Evolutionary conservation across 345 rosid species (phyloP).

Genomic region (Psidium friedrichsthalianum): DNA sequence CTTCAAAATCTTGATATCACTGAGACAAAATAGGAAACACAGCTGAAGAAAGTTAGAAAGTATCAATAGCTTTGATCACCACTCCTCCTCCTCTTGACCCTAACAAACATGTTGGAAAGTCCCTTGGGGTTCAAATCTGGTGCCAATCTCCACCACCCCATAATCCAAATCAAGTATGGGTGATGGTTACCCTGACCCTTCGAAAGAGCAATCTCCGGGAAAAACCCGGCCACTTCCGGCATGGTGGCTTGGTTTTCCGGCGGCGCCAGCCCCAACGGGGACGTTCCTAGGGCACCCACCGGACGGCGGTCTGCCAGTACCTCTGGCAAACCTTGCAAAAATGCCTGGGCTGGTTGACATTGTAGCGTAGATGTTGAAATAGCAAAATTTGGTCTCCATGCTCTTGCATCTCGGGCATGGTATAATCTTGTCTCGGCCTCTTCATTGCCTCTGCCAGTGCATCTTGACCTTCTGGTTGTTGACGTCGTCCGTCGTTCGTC

Average conservation of each 20-base stretch:
- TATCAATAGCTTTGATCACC: conserved; percentile 1
- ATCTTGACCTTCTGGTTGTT: background rate
- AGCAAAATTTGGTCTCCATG: conserved; percentile 97
- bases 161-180: conserved; percentile 44
- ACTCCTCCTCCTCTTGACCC: background rate
- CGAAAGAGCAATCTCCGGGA: conserved; percentile 24
- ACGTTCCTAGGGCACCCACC: conserved; percentile 96
- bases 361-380: conserved; percentile 95
- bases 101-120: conserved; percentile 7
- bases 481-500: background rate
- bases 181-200: conserved; percentile 18
- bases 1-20: background rate
- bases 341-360: conserved; percentile 96
- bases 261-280: conserved; percentile 94
- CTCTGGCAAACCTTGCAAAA: conserved; percentile 96
- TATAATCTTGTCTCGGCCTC: conserved; percentile 77
- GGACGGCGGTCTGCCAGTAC: conserved; percentile 98
- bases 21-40: background rate
- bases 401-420: conserved; percentile 93
- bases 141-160: conserved; percentile 49
- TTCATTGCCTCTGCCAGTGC: conserved; percentile 30
- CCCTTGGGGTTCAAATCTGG: conserved; percentile 25
- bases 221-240: conserved; percentile 19
- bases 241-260: conserved; percentile 66
- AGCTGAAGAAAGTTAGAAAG: background rate